Evolutionary conservation across 345 rosid species (phyloP), one percentile per base, ranked within the genome.

Genomic region (Lumnitzera littorea): DNA sequence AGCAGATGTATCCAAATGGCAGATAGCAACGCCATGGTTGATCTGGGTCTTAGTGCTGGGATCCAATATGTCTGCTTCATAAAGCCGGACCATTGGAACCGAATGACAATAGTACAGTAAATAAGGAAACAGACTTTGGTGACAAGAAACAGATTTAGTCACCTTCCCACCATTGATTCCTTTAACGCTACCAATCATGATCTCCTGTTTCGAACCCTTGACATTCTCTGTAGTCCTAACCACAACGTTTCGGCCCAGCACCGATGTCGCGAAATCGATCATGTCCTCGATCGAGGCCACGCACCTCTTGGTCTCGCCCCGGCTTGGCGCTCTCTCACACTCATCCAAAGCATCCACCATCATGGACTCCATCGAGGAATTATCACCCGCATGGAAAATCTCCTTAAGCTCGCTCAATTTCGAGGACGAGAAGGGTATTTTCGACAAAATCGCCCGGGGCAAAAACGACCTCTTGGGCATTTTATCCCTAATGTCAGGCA

Each of bases 401-500:
- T 51, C 15, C 60, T 67, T 74, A 24, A 91, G 50, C 41, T 70
- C 76, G 0, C 25, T 20, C 1, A 78, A 55, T 43, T 67, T 50
- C 1, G 79, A 55, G 11, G 83, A 68, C 4, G 96, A 80, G 56
- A 88, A 82, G 0, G 96, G 95, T 55, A 89, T 51, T 49, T 84
- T 83, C 0, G 87, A 77, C 4, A 67, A 27, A n/a, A 91, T 83
- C 2, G 71, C 58, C 4, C 90, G 91, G 71, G 98, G 96, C 60
- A 89, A 70, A 85, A 92, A 87, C 48, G 96, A 80, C 81, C 98
- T 87, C 68, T 67, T 58, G 13, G 98, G 98, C 98, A 89, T 87
- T 71, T 81, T 87, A 77, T 92, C 98, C 13, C 23, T 63, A 49
- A 92, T 85, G 73, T 92, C 96, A 2, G 98, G 96, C 96, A 92